Evolutionary conservation across 257 asterid species (phyloP).

Genomic region (Solanum pinnatisectum): DNA sequence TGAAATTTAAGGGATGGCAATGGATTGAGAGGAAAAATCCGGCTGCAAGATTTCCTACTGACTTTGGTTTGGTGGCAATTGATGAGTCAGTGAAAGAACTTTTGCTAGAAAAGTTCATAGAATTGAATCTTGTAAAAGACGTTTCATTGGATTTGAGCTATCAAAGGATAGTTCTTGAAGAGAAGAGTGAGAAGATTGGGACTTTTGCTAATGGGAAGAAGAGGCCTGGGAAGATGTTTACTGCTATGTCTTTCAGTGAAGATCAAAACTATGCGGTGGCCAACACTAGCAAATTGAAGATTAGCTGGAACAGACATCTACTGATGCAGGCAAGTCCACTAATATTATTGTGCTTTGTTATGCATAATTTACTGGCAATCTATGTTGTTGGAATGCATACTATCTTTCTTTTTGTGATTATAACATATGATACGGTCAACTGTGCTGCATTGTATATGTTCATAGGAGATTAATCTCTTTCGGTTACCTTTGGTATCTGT

Average conservation of each 20-base stretch:
- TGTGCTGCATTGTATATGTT: neutral
- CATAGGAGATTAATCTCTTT: neutral
- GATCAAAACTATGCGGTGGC: constrained; percentile 3
- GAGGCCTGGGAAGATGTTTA: constrained; percentile 87
- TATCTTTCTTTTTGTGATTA: neutral
- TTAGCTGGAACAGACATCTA: constrained; percentile 54
- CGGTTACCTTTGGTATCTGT: neutral
- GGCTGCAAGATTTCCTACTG: constrained; percentile 73
- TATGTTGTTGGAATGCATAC: neutral
- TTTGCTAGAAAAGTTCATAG: constrained; percentile 46
- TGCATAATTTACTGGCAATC: neutral
- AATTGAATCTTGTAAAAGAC: constrained; percentile 74
- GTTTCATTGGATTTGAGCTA: constrained; percentile 73
- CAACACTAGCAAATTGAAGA: constrained; percentile 21
- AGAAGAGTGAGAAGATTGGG: constrained; percentile 26
- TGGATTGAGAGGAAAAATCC: constrained; percentile 85
- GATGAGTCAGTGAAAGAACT: constrained; percentile 34
- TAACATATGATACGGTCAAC: neutral
- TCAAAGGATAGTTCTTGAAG: constrained; percentile 51
- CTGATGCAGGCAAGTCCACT: constrained; percentile 58
- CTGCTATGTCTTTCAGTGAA: constrained; percentile 76
- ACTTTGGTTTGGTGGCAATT: constrained; percentile 70
- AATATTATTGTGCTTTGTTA: neutral
- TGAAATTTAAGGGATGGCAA: constrained; percentile 63
- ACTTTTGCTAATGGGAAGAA: constrained; percentile 57